Evolutionary conservation across 169 alveolate species (phyloP), one percentile per base, ranked within the genome.

Genomic region (Plasmodium reichenowi): DNA sequence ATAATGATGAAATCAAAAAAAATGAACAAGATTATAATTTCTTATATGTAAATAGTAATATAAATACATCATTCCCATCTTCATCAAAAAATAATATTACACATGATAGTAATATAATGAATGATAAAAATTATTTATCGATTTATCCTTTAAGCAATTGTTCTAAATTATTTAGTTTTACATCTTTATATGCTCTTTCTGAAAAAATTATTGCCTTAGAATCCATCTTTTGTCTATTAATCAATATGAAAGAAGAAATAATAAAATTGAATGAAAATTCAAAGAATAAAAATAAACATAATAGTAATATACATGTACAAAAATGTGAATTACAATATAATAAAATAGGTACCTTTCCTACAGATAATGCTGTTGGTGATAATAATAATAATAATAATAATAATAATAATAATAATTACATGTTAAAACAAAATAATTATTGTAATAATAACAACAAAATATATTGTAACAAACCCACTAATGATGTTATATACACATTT

Each of bases 151-250:
- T 83, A 54, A 62, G 43, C 15, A 83, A 83, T 48, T 83, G 54
- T 68, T n/a, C 26, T 32, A 83, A 60, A 83, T 68, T 83, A 60
- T 67, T 68, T 48, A 83, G 91, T 48, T 83, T 63, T 29, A 56
- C 85, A 15, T 83, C 74, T 32, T 50, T 43, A 32, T 68, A 83
- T 47, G 91, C 85, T 13, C 64, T 83, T 68, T 67, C 91, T 22
- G 91, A 83, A 83, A 83, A 83, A 48, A 68, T 83, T 56, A 58
- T 83, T 17, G 56, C 85, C 13, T 10, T 83, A 13, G 91, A 83
- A 72, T 83, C 91, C n/a, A 43, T 67, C 6, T 83, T 63, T 48
- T 83, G 85, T 63, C 47, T 83, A 47, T 15, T 83, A 67, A 17
- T 48, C 13, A 83, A 83, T 54, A 68, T 83, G 59, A 83, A 83